These are phyloP conservation scores for Botrytis galanthina DNA, from an alignment of 2,329 filamentous ascomycete genomes.

Conservation along the genomic window DNA sequence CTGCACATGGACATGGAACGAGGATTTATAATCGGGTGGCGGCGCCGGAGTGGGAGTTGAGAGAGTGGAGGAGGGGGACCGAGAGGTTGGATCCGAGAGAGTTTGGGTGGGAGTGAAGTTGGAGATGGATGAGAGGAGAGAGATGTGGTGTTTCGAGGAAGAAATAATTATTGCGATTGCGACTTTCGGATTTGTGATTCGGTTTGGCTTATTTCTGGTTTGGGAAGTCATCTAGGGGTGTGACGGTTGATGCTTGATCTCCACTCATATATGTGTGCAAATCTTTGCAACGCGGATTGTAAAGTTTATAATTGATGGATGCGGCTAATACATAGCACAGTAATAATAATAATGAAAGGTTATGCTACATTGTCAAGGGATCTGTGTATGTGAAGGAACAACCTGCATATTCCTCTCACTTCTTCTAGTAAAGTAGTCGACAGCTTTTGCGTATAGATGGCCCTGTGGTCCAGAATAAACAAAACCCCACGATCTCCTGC, in stretches of 20 bases:
- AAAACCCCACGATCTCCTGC: background rate
- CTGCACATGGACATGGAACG: background rate
- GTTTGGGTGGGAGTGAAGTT: background rate
- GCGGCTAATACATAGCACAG: background rate
- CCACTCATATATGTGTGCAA: background rate
- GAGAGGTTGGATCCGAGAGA: conserved; percentile 6
- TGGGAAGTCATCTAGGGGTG: background rate
- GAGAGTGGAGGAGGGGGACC: background rate
- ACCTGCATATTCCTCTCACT: background rate
- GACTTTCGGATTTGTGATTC: too few species aligned
- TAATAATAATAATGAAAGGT: background rate
- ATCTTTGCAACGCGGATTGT: background rate
- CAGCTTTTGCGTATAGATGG: background rate
- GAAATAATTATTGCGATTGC: background rate
- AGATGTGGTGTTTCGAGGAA: too few species aligned
- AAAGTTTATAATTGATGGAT: background rate
- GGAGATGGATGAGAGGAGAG: background rate
- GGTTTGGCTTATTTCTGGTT: background rate
- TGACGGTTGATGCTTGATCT: background rate
- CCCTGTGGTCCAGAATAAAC: too few species aligned
- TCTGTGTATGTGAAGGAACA: background rate
- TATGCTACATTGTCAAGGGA: background rate
- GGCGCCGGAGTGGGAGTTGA: background rate
- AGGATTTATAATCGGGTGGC: background rate
- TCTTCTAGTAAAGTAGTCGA: background rate